Percentiles rank a stretch among this genome's conserved stretches.
These are phyloP conservation scores for Xerocomellus chrysenteron DNA, from an alignment of 768 basidiomycete genomes.

Conservation along the genomic window DNA sequence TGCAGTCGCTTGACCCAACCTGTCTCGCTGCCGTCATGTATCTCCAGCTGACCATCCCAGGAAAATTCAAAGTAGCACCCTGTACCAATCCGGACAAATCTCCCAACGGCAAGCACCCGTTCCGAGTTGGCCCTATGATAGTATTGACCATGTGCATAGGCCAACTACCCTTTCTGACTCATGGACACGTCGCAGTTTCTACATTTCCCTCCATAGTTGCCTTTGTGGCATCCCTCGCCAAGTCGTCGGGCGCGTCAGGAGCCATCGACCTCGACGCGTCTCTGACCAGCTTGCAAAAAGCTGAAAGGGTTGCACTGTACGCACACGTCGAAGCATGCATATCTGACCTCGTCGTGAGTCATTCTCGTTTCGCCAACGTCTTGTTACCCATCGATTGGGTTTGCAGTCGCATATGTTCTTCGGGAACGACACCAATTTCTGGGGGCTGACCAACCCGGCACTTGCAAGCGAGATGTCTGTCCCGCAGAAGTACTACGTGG, in stretches of 20 bases:
- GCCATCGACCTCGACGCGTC: constrained; percentile 47
- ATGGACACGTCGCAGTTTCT: constrained; percentile 51
- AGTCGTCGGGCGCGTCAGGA: constrained; percentile 28
- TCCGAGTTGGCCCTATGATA: neutral
- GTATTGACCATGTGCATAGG: constrained; percentile 41
- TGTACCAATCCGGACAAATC: constrained; percentile 70
- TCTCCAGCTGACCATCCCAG: constrained; percentile 67
- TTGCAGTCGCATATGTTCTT: constrained; percentile 63
- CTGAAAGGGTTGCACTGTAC: constrained; percentile 59
- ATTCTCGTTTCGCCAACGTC: neutral
- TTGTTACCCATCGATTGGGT: constrained; percentile 5
- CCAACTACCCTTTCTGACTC: constrained; percentile 67
- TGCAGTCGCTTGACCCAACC: constrained; percentile 65
- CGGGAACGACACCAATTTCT: constrained; percentile 63
- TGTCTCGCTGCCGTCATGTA: constrained; percentile 67
- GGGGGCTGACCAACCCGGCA: constrained; percentile 49
- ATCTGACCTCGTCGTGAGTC: constrained; percentile 69
- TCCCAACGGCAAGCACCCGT: constrained; percentile 56
- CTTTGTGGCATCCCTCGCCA: constrained; percentile 56
- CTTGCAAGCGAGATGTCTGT: constrained; percentile 58
- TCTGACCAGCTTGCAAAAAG: constrained; percentile 46
- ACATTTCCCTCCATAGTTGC: constrained; percentile 61
- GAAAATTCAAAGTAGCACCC: constrained; percentile 60
- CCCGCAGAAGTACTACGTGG: constrained; percentile 75
- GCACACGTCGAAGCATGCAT: constrained; percentile 65